phyloP scores from a whole-genome alignment of 2,329 filamentous ascomycete genomes.

The Arthrobotrys megalospora region DNA sequence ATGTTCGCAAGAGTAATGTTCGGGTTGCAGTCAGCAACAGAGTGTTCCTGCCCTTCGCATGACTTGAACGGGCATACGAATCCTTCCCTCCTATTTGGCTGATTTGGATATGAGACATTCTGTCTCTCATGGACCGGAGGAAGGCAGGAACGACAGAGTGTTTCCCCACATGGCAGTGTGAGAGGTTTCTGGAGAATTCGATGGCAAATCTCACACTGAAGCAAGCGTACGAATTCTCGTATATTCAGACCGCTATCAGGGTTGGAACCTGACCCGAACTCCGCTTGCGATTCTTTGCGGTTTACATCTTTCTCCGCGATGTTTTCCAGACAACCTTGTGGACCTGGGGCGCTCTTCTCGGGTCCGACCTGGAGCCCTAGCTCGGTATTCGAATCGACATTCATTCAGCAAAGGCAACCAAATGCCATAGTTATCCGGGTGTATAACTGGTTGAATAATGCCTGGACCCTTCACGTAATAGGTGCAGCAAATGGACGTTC shows the following conservation, averaged over 20 bases:
- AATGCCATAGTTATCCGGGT: conserved; percentile 23
- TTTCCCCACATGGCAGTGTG: conserved; percentile 85
- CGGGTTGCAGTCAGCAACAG: conserved; percentile 80
- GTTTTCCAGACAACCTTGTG: not conserved
- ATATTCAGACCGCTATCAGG: conserved; percentile 73
- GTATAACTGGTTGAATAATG: not conserved
- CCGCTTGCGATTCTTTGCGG: not conserved
- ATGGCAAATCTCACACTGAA: conserved; percentile 84
- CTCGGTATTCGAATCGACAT: conserved; percentile 41
- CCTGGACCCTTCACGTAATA: not conserved
- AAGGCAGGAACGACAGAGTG: conserved; percentile 81
- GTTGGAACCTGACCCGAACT: not conserved
- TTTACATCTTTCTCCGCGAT: conserved; percentile 7
- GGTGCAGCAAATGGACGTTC: not conserved
- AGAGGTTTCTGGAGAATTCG: conserved; percentile 78
- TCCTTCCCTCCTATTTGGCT: conserved; percentile 76
- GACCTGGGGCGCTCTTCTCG: conserved; percentile 25
- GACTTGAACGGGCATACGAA: conserved; percentile 80
- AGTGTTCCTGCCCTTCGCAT: conserved; percentile 78
- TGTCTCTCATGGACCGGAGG: conserved; percentile 76
- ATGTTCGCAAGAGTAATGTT: conserved; percentile 84
- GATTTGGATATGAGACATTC: conserved; percentile 83
- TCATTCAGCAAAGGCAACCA: conserved; percentile 39
- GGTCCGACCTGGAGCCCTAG: conserved; percentile 21
- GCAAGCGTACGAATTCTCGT: conserved; percentile 78